These are phyloP conservation scores for Globisporangium megalacanthum DNA, from an alignment of 352 stramenopile genomes.

Conservation along the genomic window DNA sequence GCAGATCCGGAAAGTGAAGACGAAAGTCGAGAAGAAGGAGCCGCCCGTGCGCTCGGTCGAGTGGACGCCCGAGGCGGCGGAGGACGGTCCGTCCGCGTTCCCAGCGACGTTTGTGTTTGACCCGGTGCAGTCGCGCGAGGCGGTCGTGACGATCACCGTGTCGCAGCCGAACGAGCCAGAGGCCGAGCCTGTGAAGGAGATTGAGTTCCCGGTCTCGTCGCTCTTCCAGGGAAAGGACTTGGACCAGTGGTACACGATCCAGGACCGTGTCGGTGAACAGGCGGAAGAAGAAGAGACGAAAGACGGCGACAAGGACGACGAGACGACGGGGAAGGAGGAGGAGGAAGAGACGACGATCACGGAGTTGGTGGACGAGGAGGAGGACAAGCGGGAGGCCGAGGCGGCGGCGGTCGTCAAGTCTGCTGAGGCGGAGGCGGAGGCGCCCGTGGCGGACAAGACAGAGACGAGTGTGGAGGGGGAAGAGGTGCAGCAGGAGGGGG, in stretches of 20 bases:
- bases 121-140: constrained; percentile 76
- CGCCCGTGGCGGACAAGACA: constrained; percentile 4
- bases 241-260: constrained; percentile 67
- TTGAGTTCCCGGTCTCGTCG: constrained; percentile 70
- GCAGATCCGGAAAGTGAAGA: constrained; percentile 54
- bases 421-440: constrained; percentile 5
- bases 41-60: constrained; percentile 30
- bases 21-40: constrained; percentile 37
- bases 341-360: constrained; percentile 15
- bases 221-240: constrained; percentile 57
- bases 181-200: constrained; percentile 62
- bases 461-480: constrained; percentile 2
- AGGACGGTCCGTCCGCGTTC: constrained; percentile 20
- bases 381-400: constrained; percentile 14
- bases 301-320: constrained; percentile 9
- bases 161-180: constrained; percentile 37
- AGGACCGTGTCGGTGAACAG: constrained; percentile 14
- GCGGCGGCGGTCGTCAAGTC: background rate
- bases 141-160: constrained; percentile 68
- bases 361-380: constrained; percentile 15
- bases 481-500: constrained; percentile 11
- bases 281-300: constrained; percentile 10
- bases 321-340: constrained; percentile 11
- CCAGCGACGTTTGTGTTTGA: constrained; percentile 77
- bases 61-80: constrained; percentile 19